Percentiles rank a stretch among this genome's conserved stretches.
phyloP scores from a whole-genome alignment of 169 alveolate species.

The Plasmodium yoelii region DNA sequence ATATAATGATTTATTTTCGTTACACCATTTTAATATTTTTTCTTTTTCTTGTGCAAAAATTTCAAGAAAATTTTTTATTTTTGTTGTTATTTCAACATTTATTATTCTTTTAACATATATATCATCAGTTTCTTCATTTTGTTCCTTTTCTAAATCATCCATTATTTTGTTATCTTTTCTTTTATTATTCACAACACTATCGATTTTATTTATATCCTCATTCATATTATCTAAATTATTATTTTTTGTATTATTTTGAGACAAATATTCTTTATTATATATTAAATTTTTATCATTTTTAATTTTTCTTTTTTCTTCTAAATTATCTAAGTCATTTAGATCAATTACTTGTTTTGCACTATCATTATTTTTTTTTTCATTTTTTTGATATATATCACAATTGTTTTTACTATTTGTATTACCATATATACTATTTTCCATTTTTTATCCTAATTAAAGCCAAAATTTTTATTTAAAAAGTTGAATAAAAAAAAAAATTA shows the following conservation, averaged over 20 bases:
- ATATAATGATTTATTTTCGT: constrained; percentile 16
- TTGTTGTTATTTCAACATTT: constrained; percentile 60
- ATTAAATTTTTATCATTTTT: no score
- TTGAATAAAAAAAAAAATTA: constrained; percentile 5
- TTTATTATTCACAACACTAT: neutral
- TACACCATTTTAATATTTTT: constrained; percentile 44
- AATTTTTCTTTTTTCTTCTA: neutral
- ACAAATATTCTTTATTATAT: no score
- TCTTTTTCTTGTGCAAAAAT: constrained; percentile 22
- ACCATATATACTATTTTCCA: constrained; percentile 3
- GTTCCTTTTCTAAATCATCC: neutral
- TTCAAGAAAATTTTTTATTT: constrained; percentile 33
- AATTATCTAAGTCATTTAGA: neutral
- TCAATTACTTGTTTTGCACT: neutral
- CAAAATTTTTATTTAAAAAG: neutral
- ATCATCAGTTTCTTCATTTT: neutral
- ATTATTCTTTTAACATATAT: constrained; percentile 57
- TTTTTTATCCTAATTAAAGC: constrained; percentile 1
- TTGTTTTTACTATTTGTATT: neutral
- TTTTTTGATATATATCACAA: neutral
- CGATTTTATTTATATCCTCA: neutral
- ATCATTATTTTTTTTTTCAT: constrained; percentile 6
- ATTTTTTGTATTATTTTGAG: no score
- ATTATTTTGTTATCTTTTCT: neutral
- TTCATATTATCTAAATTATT: neutral